These are phyloP conservation scores for Echites panduratus DNA, from an alignment of 257 asterid genomes.

Conservation along the genomic window DNA sequence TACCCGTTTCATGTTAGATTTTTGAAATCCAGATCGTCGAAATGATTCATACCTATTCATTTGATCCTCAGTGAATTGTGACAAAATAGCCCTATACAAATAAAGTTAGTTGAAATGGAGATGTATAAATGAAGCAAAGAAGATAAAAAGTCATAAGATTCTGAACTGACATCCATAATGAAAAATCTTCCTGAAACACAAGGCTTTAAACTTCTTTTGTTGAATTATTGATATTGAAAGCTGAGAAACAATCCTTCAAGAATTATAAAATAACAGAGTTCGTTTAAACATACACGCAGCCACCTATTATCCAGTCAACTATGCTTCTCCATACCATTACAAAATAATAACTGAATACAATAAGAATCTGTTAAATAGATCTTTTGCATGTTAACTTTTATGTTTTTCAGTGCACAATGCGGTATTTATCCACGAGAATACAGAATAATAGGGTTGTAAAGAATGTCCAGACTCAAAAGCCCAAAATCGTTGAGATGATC, in stretches of 20 bases:
- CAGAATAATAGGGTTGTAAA: background rate
- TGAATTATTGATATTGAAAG: background rate
- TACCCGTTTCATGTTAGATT: constrained; percentile 81
- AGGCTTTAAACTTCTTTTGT: background rate
- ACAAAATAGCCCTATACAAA: constrained; percentile 54
- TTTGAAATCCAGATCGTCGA: constrained; percentile 90
- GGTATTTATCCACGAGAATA: background rate
- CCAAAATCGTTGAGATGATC: constrained; percentile 2
- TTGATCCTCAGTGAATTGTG: constrained; percentile 78
- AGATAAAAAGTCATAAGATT: background rate
- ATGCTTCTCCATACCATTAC: background rate
- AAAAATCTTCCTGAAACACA: background rate
- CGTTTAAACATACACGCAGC: too few relatives aligned
- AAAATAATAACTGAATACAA: background rate
- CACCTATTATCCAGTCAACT: background rate
- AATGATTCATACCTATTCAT: constrained; percentile 89
- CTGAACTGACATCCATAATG: background rate
- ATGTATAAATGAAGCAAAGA: constrained; percentile 6
- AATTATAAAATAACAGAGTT: background rate
- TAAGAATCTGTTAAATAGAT: background rate
- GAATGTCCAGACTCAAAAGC: background rate
- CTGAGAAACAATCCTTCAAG: background rate
- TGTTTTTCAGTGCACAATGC: background rate
- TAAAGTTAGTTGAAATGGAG: constrained; percentile 15
- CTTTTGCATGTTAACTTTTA: background rate